Conservation (phyloP, 176 grass and related monocot genomes). For the Aechmea fasciata region DNA sequence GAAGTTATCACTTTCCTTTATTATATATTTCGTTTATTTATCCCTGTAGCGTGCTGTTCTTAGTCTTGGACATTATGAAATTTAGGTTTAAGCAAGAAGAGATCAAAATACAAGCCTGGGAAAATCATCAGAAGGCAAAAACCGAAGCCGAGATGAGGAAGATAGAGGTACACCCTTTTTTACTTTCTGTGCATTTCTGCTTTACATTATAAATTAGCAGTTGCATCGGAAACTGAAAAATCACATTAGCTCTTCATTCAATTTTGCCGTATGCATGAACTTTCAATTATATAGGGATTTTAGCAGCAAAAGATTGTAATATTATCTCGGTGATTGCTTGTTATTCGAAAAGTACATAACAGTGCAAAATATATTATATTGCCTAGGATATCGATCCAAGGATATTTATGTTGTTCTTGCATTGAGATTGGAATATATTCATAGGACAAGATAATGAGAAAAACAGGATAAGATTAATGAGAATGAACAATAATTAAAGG, state of each 20-base stretch:
- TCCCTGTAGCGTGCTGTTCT: not conserved
- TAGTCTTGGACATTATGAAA: not conserved
- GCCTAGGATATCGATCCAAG: no score
- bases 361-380: no score
- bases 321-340: no score
- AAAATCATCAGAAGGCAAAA: slow-evolving; percentile 96
- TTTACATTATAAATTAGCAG: not conserved
- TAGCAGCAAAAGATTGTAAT: no score
- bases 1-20: not conserved
- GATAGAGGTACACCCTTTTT: slow-evolving; percentile 45
- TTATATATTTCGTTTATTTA: not conserved
- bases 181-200: not conserved
- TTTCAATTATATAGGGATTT: no score
- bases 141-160: slow-evolving; percentile 98
- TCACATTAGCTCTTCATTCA: not conserved
- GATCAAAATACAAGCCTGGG: slow-evolving; percentile 95
- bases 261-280: no score
- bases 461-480: no score
- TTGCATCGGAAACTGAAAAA: not conserved
- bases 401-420: no score
- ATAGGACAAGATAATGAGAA: no score
- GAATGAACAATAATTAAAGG: no score
- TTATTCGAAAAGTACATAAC: no score
- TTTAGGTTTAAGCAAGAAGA: slow-evolving; percentile 85
- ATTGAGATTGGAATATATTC: no score